Base-by-base conservation (phyloP, 2,329 filamentous ascomycete genomes). In the Cryphonectria nitschkei region DNA sequence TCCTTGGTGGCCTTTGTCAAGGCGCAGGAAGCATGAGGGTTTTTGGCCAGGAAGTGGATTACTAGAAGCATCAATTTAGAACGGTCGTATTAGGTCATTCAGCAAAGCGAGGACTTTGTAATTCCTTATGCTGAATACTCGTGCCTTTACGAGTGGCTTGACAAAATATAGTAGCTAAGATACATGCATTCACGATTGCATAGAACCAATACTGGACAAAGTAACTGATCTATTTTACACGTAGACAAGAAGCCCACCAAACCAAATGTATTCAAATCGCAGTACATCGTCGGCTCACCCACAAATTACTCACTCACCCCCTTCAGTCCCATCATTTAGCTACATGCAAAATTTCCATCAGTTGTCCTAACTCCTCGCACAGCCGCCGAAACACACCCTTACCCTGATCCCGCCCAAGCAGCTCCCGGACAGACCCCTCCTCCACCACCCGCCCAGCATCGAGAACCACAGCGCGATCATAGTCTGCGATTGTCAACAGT, bases 371-470 rank as follows among this genome's bases (percentile, higher is more conserved):
- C 39, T 67, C 61, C 34, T 70, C 62, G 19, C 68, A 72, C 29
- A 70, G 52, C 8, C 29, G 52, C 9, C 52, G 13, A 60, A 67
- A 72, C 14, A 67, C 56, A 7, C 62, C 34, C 11, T 63, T 56
- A 3, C 62, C 32, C 11, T 46, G 67, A 32, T 34, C 32, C n/a
- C 37, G 70, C 11, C 16, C 6, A 37, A 72, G 67, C 29, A 72
- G 68, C 34, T 70, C 67, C 41, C 14, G 7, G 1, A 67, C 62
- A n/a, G 46, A 34, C 4, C 73, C 74, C 52, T 69, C 65, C 63
- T 69, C 54, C 22, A 62, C 64, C 50, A 73, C 39, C 29, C 68
- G 26, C 4, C 52, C 68, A 43, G 32, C 46, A 29, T 67, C 60
- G 8, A 73, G 58, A 16, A 69, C 39, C 2, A 71, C 26, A 2